These are phyloP conservation scores for Penicillium thymicola DNA, from an alignment of 2,329 filamentous ascomycete species.

Conservation along the genomic window DNA sequence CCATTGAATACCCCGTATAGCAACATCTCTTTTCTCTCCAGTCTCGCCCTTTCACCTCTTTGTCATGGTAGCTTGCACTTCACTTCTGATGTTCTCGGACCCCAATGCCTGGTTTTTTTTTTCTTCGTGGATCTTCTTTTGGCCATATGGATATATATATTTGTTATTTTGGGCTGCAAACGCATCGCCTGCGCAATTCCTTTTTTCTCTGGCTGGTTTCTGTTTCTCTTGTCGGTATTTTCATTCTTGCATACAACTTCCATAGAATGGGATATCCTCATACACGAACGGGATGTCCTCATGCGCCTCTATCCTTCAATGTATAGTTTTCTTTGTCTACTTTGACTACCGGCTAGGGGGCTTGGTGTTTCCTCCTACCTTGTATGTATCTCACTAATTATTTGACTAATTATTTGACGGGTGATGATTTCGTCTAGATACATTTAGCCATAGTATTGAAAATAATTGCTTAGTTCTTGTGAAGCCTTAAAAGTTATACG, in stretches of 20 bases:
- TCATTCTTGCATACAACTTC: conserved; percentile 6
- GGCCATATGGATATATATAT: conserved; percentile 1
- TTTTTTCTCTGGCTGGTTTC: not conserved
- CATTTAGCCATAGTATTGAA: not conserved
- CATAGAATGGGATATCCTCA: conserved; percentile 18
- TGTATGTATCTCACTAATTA: not conserved
- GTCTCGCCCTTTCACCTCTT: not conserved
- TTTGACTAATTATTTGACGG: too few species aligned
- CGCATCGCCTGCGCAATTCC: not conserved
- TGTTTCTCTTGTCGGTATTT: not conserved
- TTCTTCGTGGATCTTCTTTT: not conserved
- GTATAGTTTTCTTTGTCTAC: not conserved
- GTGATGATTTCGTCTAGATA: not conserved
- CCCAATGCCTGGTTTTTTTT: not conserved
- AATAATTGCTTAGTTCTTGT: too few species aligned
- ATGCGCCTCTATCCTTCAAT: conserved; percentile 4
- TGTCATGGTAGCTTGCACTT: not conserved
- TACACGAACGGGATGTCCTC: conserved; percentile 21
- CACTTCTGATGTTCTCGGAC: not conserved
- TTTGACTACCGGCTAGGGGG: not conserved
- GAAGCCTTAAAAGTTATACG: not conserved
- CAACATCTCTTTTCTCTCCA: conserved; percentile 14
- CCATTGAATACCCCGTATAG: conserved; percentile 34
- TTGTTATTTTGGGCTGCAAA: not conserved
- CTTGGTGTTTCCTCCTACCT: not conserved